Evolutionary conservation across 371 early-diverging fungal genomes (phyloP), one percentile per base, ranked within the genome.

Genomic region (Chytridium lagenaria): DNA sequence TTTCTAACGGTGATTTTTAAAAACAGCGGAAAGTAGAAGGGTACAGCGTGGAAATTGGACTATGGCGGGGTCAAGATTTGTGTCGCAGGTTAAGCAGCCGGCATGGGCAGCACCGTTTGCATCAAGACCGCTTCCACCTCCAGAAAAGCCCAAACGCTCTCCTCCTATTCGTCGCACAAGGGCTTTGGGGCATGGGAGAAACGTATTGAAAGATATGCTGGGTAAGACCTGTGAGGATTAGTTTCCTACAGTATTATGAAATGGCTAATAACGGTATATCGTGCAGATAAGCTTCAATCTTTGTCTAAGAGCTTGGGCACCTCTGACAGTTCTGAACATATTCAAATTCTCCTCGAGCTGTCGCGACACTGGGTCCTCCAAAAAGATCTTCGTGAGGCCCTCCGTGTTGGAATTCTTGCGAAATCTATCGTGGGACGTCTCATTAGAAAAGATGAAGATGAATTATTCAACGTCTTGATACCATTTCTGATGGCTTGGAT

Each of bases 351-450:
- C 2, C 65, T 74, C n/a, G 67, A 75, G 51, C 70, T 74, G 26
- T 74, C 78, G 12, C 67, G 61, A 0, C 73, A 52, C 63, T 78
- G 78, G 78, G 49, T 71, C 1, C 33, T 36, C 38, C 26, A 61
- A 19, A 69, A 69, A 3, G 66, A 74, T 33, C 64, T 26, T 15
- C 67, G 72, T 23, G 78, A 78, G 59, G 74, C 78, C 39, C 59
- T 78, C 1, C 61, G 75, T 22, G 59, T 69, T 10, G 73, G 71
- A 19, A 44, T 59, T 1, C 16, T 59, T 0, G 77, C 73, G 7
- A 77, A 77, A 57, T 22, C 50, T 1, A 68, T 52, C 2, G 64
- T 73, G 1, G 23, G 34, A 12, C 7, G 7, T 3, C 31, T 61
- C 19, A 15, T 61, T 3, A 23, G 10, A 34, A 23, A 61, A 31